phyloP scores from a whole-genome alignment of 768 basidiomycete species.

The Hygrocybe coccinea region DNA sequence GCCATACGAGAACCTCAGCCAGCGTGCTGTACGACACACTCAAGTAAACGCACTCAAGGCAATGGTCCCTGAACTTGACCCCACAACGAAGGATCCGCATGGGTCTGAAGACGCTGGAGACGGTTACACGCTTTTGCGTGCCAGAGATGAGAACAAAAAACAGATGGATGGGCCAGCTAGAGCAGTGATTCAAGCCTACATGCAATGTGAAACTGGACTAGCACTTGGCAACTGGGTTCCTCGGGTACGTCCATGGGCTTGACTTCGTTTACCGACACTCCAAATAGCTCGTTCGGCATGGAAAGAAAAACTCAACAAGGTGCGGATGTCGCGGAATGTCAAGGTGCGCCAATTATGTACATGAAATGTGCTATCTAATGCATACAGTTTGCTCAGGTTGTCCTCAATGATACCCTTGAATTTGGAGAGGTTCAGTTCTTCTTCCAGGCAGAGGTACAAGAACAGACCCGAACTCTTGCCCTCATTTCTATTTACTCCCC shows the following conservation, averaged over 20 bases:
- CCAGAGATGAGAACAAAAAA: not conserved
- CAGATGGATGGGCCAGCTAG: not conserved
- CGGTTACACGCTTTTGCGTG: conserved; percentile 4
- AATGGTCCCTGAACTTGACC: conserved; percentile 2
- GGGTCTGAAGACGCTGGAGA: not conserved
- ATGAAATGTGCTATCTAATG: not conserved
- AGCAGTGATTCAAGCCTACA: not conserved
- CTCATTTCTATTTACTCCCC: conserved; percentile 7
- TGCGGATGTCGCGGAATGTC: conserved; percentile 10
- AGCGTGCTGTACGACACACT: conserved; percentile 1
- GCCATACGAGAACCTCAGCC: conserved; percentile 5
- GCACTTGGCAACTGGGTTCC: too few relatives aligned
- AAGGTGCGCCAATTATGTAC: not conserved
- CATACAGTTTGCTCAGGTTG: not conserved
- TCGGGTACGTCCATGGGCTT: conserved; percentile 4
- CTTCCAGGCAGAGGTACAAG: conserved; percentile 15
- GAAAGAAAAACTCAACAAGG: conserved; percentile 2
- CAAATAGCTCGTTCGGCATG: conserved; percentile 11
- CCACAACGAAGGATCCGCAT: not conserved
- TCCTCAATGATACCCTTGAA: not conserved
- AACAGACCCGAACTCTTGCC: conserved; percentile 4
- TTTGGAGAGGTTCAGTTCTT: conserved; percentile 15
- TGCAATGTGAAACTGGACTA: not conserved
- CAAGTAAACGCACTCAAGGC: conserved; percentile 4
- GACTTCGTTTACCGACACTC: conserved; percentile 5